These are phyloP conservation scores for Reutealis trisperma DNA, from an alignment of 345 rosid genomes.

Conservation along the genomic window DNA sequence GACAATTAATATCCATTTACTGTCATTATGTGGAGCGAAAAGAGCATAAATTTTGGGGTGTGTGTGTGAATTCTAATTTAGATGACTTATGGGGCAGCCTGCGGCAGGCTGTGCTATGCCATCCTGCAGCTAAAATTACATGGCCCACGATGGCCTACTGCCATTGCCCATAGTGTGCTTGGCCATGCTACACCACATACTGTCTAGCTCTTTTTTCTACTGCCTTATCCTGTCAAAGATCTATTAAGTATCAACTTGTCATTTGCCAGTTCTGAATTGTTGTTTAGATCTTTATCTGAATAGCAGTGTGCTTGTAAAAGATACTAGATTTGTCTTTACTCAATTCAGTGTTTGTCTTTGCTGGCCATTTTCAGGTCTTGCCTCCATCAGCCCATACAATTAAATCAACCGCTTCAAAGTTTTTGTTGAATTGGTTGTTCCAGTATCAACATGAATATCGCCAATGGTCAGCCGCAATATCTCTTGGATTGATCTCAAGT, in stretches of 20 bases:
- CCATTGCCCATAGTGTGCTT: not conserved
- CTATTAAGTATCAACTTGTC: not conserved
- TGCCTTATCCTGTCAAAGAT: not conserved
- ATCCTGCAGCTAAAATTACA: not conserved
- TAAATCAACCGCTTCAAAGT: conserved; percentile 77
- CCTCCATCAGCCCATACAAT: conserved; percentile 78
- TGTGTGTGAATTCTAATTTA: too few species aligned
- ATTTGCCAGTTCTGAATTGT: not conserved
- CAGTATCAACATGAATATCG: conserved; percentile 87
- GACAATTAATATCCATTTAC: too few species aligned
- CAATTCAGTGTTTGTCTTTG: conserved; percentile 16
- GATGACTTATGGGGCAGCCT: not conserved
- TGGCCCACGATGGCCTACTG: not conserved
- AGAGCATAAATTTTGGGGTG: too few species aligned
- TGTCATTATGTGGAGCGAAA: too few species aligned
- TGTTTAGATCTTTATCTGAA: not conserved
- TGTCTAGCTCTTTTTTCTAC: not conserved
- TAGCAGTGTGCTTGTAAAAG: not conserved
- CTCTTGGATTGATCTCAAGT: conserved; percentile 84
- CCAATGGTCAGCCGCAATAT: conserved; percentile 93
- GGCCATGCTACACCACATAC: not conserved
- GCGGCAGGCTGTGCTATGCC: not conserved
- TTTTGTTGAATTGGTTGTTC: conserved; percentile 74
- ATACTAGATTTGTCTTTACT: not conserved
- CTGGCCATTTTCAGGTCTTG: conserved; percentile 57